Base-by-base conservation (phyloP, 208 protist genomes). In the Trypanosoma boissoni region DNA sequence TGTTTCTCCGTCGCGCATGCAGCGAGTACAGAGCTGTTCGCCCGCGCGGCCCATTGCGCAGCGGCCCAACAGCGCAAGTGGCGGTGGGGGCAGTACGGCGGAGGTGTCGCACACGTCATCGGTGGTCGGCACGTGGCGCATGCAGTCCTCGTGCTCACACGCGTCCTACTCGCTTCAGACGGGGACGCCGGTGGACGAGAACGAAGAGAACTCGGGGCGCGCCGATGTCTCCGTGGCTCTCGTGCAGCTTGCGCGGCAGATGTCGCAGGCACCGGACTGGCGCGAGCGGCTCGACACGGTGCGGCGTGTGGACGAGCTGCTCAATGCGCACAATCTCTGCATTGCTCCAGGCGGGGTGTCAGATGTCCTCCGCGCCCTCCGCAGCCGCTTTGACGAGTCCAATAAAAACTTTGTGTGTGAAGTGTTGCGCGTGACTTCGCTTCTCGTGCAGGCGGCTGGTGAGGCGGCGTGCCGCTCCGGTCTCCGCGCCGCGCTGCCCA, bases 341-440 rank as follows among this genome's bases (percentile, higher is more conserved):
- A 64, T 95, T 27, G 56, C 81, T 31, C 39, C 65, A 21, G 42
- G 58, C 39, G 44, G 60, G 20, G 76, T 80, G 21, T 58, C 43
- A 0, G 66, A 80, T 28, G 34, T 92, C 3, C 63, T 95, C 21
- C 76, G 79, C 27, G 77, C 82, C 0, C 72, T 92, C 16, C 64
- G 76, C 32, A 76, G 59, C 34, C 85, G 88, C 20, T 78, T 95
- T 52, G 82, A 82, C 24, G 88, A 95, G 53, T 58, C 76, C 3
- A 95, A 92, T 62, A 92, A 91, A 51, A 95, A 95, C 58, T 73
- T 95, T 45, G 76, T 95, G 2, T 77, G 89, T 57, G 88, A 95
- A 41, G 88, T 91, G 6, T 72, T 95, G 16, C 72, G 81, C n/a
- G 68, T 71, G 18, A 77, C 91, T 42, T 61, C 72, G 2, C 50